Conservation (phyloP, 2,329 filamentous ascomycete species). For the Ceratocystis cubensis region DNA sequence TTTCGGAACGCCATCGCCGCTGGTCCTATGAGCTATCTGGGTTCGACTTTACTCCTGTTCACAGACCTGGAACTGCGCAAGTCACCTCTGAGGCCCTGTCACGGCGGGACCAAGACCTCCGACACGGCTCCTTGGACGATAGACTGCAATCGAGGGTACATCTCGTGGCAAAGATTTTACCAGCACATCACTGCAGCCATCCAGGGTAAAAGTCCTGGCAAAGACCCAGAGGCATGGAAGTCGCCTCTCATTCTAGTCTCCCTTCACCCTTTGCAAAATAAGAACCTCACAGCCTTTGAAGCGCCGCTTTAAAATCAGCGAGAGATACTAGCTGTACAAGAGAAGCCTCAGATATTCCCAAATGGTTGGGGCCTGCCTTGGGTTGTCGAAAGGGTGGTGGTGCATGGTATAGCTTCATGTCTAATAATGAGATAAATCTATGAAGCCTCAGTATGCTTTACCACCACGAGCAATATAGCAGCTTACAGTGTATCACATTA, state of each 20-base stretch:
- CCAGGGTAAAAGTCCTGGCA: background rate
- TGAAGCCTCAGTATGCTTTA: no score
- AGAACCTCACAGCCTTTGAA: no score
- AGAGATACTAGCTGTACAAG: no score
- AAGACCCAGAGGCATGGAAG: background rate
- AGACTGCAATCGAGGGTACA: background rate
- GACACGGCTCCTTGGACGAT: background rate
- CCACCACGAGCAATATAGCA: no score
- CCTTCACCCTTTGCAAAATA: background rate
- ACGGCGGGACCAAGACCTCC: background rate
- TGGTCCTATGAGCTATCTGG: background rate
- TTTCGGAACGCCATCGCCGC: background rate
- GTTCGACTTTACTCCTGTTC: background rate
- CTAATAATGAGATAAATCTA: no score
- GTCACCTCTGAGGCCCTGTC: background rate
- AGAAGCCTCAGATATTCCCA: no score
- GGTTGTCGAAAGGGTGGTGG: no score
- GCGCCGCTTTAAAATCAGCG: no score
- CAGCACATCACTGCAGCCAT: background rate
- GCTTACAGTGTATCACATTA: no score
- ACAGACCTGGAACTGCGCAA: background rate
- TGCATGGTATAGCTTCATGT: no score
- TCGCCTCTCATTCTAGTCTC: background rate
- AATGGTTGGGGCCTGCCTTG: no score
- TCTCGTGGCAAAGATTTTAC: background rate